phyloP scores from a whole-genome alignment of 2,329 filamentous ascomycete genomes.

The Leptodontidium sp. region DNA sequence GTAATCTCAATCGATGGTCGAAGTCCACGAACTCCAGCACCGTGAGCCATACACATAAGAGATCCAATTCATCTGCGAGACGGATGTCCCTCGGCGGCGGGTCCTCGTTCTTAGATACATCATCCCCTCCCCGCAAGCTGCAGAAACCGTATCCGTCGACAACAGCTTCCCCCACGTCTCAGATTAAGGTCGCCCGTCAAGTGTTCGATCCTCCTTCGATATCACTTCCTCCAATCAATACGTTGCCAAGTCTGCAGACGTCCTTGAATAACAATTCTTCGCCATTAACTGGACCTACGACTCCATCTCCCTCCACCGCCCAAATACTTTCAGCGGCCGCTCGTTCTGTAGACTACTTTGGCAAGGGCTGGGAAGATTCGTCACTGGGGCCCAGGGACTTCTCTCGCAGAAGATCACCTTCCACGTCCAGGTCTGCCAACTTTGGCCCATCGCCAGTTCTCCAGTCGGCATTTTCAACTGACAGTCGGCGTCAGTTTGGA shows the following conservation, averaged over 20 bases:
- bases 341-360: slow-evolving; percentile 46
- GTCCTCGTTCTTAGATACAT: slow-evolving; percentile 32
- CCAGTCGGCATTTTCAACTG: slow-evolving; percentile 22
- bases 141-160: slow-evolving; percentile 41
- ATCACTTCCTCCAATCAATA: slow-evolving; percentile 45
- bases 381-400: slow-evolving; percentile 37
- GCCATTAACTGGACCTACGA: slow-evolving; percentile 41
- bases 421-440: slow-evolving; percentile 35
- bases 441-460: slow-evolving; percentile 36
- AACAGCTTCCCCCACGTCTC: slow-evolving; percentile 36
- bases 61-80: slow-evolving; percentile 35
- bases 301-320: slow-evolving; percentile 46
- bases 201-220: slow-evolving; percentile 33
- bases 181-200: slow-evolving; percentile 29
- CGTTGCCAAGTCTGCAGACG: slow-evolving; percentile 42
- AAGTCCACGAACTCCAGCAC: slow-evolving; percentile 38
- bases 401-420: slow-evolving; percentile 36
- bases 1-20: slow-evolving; percentile 41
- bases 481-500: slow-evolving; percentile 22
- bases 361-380: slow-evolving; percentile 42
- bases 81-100: slow-evolving; percentile 36
- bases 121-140: slow-evolving; percentile 37
- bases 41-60: slow-evolving; percentile 31
- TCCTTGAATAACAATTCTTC: slow-evolving; percentile 39
- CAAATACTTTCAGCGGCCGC: slow-evolving; percentile 46